Evolutionary conservation across 495 filamentous ascomycete species (phyloP).

Genomic region (Ascobolus immersus): DNA sequence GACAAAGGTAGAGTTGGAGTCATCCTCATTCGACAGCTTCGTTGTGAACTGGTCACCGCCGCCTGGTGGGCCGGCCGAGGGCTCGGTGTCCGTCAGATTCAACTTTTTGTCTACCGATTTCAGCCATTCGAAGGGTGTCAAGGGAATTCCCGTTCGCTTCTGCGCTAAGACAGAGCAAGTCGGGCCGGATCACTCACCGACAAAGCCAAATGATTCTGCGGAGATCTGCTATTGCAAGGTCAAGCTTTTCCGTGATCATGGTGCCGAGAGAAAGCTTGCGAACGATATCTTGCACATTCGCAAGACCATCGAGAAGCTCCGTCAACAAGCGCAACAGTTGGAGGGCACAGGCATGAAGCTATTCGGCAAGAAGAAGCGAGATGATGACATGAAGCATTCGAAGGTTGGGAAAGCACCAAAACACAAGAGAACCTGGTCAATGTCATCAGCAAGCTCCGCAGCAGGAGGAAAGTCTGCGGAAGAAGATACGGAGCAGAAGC

Average conservation of each 20-base stretch:
- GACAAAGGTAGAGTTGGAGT: constrained; percentile 53
- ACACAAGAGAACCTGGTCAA: constrained; percentile 87
- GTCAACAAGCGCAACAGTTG: constrained; percentile 66
- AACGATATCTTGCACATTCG: constrained; percentile 85
- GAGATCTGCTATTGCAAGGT: constrained; percentile 89
- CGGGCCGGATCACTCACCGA: no score
- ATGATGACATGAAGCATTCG: constrained; percentile 24
- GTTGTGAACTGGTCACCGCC: constrained; percentile 64
- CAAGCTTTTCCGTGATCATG: constrained; percentile 89
- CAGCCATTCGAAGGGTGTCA: constrained; percentile 92
- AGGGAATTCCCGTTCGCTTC: constrained; percentile 76
- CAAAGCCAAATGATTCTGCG: constrained; percentile 21
- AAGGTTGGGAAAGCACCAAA: constrained; percentile 55
- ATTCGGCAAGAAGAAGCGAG: constrained; percentile 60
- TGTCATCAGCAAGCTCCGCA: constrained; percentile 60
- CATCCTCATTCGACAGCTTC: constrained; percentile 73
- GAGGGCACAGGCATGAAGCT: constrained; percentile 64
- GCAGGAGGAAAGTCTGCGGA: constrained; percentile 39
- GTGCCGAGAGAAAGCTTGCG: constrained; percentile 78
- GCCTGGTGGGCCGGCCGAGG: constrained; percentile 35
- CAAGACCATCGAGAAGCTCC: constrained; percentile 82
- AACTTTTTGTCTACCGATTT: constrained; percentile 97
- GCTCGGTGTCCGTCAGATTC: constrained; percentile 68
- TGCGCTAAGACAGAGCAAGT: constrained; percentile 64
- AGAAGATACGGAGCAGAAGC: constrained; percentile 69